Evolutionary conservation across 345 rosid genomes (phyloP), one percentile per base, ranked within the genome.

Genomic region (Pistacia atlantica): DNA sequence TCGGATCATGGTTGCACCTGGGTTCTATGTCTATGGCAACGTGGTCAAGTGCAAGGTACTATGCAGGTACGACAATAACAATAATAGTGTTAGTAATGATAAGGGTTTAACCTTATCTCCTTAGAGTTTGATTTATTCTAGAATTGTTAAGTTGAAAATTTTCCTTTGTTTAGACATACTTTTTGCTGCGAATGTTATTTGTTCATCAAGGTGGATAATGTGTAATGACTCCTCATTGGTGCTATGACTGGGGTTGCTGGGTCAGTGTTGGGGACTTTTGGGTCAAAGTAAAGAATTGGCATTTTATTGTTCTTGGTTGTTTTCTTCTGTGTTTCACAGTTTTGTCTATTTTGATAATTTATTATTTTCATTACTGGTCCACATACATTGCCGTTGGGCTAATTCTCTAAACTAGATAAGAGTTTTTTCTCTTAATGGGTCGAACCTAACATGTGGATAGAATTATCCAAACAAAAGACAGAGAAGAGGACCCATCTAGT

Each of bases 31-130:
- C 8, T 91, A 85, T 69, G 90, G 87, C 67, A 90, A 86, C 66
- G 91, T 87, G 83, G 85, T 96, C 82, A 93, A 92, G 91, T 92
- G 97, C 87, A 91, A 92, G 85, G 99, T 91, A 46, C 80, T 93
- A 42, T 92, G 99, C 88, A 86, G 92, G 88, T 86, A 92, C 82
- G 48, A 78, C 78, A 82, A 67, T 62, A 75, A 54, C 70, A 84
- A 54, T 72, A 76, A 55, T 35, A 69, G 33, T 54, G 59, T 35
- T 33, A 65, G 48, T 31, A 65, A 57, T 48, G 62, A 73, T 31
- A 80, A 74, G 73, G 79, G 79, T 48, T 83, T 78, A 73, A 74
- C 38, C 72, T 80, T 72, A 38, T 81, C 79, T 11, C 77, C 83
- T 75, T 77, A 82, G 57, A 51, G 17, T 57, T 20, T 42, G 3